Percentiles rank a stretch among this genome's conserved stretches.
Conservation (phyloP, 441 rosid species). For the Mallotus japonicus region DNA sequence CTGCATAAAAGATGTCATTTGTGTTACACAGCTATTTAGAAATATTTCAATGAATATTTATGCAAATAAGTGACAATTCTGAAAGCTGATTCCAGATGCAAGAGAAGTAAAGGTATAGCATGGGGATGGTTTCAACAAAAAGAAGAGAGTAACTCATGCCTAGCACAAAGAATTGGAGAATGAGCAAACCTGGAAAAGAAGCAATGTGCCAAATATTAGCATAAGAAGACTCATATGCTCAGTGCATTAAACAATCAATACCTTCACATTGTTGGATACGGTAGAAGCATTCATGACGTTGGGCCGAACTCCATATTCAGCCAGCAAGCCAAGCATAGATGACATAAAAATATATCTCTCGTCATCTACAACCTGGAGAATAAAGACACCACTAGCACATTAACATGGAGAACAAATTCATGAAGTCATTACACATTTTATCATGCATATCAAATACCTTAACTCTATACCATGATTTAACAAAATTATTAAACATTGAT, state of each 20-base stretch:
- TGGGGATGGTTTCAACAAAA: not conserved
- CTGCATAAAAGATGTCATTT: not conserved
- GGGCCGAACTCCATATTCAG: slow-evolving; percentile 79
- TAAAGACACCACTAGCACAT: slow-evolving; percentile 5
- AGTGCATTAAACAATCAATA: slow-evolving; percentile 28
- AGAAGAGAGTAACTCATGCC: slow-evolving; percentile 8
- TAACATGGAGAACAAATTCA: not conserved
- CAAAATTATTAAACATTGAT: not conserved
- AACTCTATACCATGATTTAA: not conserved
- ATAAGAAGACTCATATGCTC: not conserved
- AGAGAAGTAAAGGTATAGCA: slow-evolving; percentile 1
- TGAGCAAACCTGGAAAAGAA: not conserved
- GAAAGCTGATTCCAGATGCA: not conserved
- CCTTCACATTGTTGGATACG: slow-evolving; percentile 71
- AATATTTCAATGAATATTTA: not conserved
- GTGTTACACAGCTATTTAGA: not conserved
- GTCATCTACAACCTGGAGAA: slow-evolving; percentile 71
- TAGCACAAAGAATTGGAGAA: not conserved
- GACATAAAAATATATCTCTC: slow-evolving; percentile 79
- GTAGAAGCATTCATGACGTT: slow-evolving; percentile 68
- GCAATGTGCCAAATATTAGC: not conserved
- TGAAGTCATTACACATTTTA: not conserved
- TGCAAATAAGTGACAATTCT: not conserved
- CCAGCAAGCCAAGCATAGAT: slow-evolving; percentile 84
- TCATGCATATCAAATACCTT: not conserved